Percentiles rank a stretch among this genome's conserved stretches.
These are phyloP conservation scores for Sinapis alba DNA, from an alignment of 441 rosid genomes.

Conservation along the genomic window DNA sequence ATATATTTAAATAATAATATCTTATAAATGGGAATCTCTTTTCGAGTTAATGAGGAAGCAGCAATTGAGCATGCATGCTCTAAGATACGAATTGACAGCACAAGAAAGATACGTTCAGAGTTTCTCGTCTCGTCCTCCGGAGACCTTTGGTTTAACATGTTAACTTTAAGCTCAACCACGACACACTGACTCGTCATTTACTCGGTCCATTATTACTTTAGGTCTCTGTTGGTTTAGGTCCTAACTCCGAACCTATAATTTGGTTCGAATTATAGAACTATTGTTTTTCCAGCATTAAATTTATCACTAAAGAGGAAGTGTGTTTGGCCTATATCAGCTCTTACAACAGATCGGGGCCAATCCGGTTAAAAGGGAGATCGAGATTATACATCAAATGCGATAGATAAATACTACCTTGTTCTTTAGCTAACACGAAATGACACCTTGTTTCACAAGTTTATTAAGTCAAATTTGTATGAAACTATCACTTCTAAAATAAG, in stretches of 20 bases:
- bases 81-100: not conserved
- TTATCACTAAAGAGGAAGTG: not conserved
- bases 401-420: not conserved
- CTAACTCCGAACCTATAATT: not conserved
- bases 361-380: not conserved
- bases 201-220: not conserved
- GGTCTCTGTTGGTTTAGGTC: too few species aligned
- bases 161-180: not conserved
- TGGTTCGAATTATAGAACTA: not conserved
- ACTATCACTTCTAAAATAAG: not conserved
- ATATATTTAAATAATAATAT: too few species aligned
- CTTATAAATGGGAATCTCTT: too few species aligned
- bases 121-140: not conserved
- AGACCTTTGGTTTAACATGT: too few species aligned
- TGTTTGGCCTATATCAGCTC: not conserved
- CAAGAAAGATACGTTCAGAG: not conserved
- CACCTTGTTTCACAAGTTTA: not conserved
- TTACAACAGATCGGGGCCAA: too few species aligned
- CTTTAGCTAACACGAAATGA: not conserved
- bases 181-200: not conserved
- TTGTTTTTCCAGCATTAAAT: not conserved
- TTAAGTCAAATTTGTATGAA: not conserved
- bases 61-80: too few species aligned
- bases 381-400: not conserved
- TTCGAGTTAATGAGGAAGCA: too few species aligned